Evolutionary conservation across 306 rosid species (phyloP).

Genomic region (Senna siamea): DNA sequence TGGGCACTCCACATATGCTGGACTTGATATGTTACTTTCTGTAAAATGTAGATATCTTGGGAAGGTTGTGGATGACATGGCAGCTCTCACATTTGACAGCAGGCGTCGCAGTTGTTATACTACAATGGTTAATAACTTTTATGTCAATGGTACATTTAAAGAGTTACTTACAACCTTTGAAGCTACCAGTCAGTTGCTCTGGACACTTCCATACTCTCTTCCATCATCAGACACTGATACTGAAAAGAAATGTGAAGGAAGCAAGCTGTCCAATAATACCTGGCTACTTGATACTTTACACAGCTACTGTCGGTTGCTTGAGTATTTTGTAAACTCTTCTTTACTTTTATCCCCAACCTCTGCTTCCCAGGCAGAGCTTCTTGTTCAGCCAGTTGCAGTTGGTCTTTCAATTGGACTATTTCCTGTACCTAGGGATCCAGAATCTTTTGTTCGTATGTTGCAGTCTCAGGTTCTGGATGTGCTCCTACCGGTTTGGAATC

Average conservation of each 20-base stretch:
- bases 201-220: conserved; percentile 72
- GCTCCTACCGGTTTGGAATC: conserved; percentile 90
- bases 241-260: conserved; percentile 71
- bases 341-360: conserved; percentile 83
- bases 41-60: conserved; percentile 97
- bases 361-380: conserved; percentile 87
- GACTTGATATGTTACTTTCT: conserved; percentile 69
- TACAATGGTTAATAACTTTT: conserved; percentile 87
- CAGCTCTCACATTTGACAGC: conserved; percentile 80
- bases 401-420: conserved; percentile 95
- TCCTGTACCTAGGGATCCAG: conserved; percentile 98
- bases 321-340: conserved; percentile 93
- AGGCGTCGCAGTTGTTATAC: conserved; percentile 86
- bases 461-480: conserved; percentile 96
- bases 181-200: conserved; percentile 96
- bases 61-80: conserved; percentile 91
- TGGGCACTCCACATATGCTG: conserved; percentile 72
- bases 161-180: conserved; percentile 90
- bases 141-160: conserved; percentile 93
- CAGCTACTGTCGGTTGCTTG: conserved; percentile 83
- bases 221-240: conserved; percentile 60
- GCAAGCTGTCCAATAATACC: conserved; percentile 65
- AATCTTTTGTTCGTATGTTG: conserved; percentile 92
- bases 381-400: conserved; percentile 95
- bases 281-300: conserved; percentile 96